Evolutionary conservation across 2,329 filamentous ascomycete species (phyloP).

Genomic region (Colletotrichum theobromicola): DNA sequence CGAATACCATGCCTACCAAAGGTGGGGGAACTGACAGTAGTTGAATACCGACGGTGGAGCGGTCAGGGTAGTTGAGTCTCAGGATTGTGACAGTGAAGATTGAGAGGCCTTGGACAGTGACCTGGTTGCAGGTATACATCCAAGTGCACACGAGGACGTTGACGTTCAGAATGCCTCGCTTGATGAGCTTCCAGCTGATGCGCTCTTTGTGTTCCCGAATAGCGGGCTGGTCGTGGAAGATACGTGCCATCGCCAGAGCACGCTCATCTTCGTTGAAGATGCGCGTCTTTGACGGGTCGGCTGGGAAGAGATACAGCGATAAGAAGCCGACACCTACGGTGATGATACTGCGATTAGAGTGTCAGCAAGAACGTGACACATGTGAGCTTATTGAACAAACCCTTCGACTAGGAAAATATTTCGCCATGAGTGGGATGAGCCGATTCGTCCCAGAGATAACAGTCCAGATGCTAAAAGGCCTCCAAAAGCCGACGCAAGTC

Average conservation of each 20-base stretch:
- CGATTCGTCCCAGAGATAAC: constrained; percentile 26
- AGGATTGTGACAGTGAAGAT: constrained; percentile 73
- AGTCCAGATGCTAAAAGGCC: constrained; percentile 60
- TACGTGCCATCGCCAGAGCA: constrained; percentile 66
- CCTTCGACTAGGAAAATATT: constrained; percentile 56
- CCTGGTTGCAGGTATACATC: constrained; percentile 26
- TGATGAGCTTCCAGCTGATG: constrained; percentile 23
- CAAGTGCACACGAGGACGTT: constrained; percentile 30
- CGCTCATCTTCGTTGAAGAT: constrained; percentile 63
- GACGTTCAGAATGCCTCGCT: constrained; percentile 25
- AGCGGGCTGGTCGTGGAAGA: constrained; percentile 52
- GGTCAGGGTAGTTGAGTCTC: constrained; percentile 32
- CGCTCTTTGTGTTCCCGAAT: constrained; percentile 27
- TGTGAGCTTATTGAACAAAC: neutral
- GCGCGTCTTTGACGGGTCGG: constrained; percentile 24
- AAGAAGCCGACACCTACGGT: constrained; percentile 57
- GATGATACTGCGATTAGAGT: constrained; percentile 52
- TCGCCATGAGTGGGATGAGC: constrained; percentile 52
- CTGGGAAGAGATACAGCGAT: constrained; percentile 28
- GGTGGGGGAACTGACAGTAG: constrained; percentile 29
- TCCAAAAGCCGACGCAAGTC: constrained; percentile 70
- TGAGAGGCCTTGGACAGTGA: constrained; percentile 70
- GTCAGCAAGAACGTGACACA: neutral
- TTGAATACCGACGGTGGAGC: constrained; percentile 28
- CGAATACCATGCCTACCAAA: constrained; percentile 27